Evolutionary conservation across 306 rosid species (phyloP).

Genomic region (Cajanus cajan): DNA sequence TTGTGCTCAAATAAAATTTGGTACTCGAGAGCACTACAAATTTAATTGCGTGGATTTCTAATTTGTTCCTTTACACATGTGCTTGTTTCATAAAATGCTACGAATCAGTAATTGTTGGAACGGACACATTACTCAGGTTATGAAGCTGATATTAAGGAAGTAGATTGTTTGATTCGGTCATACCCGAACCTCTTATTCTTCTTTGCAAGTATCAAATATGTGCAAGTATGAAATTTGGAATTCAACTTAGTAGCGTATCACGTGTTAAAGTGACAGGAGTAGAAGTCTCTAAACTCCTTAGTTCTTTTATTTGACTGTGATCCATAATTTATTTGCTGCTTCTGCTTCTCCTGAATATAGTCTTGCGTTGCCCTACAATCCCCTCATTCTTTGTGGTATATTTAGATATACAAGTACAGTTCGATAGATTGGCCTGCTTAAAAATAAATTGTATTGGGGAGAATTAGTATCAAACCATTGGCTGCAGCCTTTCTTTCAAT

Average conservation of each 20-base stretch:
- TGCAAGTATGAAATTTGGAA: not conserved
- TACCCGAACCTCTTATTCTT: constrained; percentile 7
- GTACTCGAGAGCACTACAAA: constrained; percentile 1
- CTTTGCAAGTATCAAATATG: not conserved
- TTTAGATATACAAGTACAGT: not conserved
- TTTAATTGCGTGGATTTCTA: constrained; percentile 25
- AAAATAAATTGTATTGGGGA: not conserved
- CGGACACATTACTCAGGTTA: not conserved
- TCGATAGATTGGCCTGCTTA: not conserved
- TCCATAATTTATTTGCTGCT: not conserved
- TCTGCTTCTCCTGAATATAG: not conserved
- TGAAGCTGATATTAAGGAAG: not conserved
- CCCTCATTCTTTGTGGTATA: not conserved
- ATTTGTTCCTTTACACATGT: not conserved
- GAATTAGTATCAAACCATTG: not conserved
- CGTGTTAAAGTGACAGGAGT: not conserved
- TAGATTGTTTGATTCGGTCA: not conserved
- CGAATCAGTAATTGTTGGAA: constrained; percentile 10
- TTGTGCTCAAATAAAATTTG: constrained; percentile 26
- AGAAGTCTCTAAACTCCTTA: constrained; percentile 3
- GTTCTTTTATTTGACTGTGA: not conserved
- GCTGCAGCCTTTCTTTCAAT: not conserved
- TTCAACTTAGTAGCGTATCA: not conserved
- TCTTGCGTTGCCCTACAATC: not conserved
- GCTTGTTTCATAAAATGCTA: constrained; percentile 11